Conservation (phyloP, 75 land plant genomes). For the Selaginella tamariscina region DNA sequence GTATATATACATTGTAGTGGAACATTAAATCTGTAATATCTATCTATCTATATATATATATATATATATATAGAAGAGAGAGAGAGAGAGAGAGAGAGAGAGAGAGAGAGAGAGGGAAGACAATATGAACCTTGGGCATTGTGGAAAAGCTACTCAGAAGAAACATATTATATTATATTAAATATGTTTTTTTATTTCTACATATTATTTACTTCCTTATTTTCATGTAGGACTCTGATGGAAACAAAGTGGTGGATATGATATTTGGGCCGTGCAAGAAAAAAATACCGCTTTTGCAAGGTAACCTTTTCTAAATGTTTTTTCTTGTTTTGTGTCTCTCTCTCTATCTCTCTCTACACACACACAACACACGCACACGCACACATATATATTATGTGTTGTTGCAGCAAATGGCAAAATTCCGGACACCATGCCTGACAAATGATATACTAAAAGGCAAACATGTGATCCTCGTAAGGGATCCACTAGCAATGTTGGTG, state of each 20-base stretch:
- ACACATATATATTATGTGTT: background rate
- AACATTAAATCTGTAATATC: too few species aligned
- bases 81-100: too few species aligned
- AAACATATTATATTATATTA: too few species aligned
- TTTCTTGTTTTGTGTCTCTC: background rate
- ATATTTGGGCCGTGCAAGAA: slow-evolving; percentile 66
- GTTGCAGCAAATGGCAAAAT: slow-evolving; percentile 85
- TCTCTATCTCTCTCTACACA: background rate
- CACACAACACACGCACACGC: background rate
- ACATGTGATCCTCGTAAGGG: slow-evolving; percentile 82
- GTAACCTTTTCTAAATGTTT: slow-evolving; percentile 19
- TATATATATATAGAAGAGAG: too few species aligned
- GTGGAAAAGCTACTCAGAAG: too few species aligned
- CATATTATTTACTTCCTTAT: slow-evolving; percentile 4
- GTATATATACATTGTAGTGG: too few species aligned
- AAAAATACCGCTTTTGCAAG: slow-evolving; percentile 80
- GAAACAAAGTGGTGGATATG: slow-evolving; percentile 64
- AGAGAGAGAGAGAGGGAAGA: too few species aligned
- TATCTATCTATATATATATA: too few species aligned
- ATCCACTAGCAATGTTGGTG: slow-evolving; percentile 77
- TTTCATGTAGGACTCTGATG: slow-evolving; percentile 66
- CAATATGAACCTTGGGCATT: too few species aligned
- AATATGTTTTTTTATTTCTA: background rate
- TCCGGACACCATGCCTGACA: slow-evolving; percentile 45
- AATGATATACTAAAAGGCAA: slow-evolving; percentile 71